phyloP scores from a whole-genome alignment of 2,329 filamentous ascomycete genomes.

The Aspergillus hortae region DNA sequence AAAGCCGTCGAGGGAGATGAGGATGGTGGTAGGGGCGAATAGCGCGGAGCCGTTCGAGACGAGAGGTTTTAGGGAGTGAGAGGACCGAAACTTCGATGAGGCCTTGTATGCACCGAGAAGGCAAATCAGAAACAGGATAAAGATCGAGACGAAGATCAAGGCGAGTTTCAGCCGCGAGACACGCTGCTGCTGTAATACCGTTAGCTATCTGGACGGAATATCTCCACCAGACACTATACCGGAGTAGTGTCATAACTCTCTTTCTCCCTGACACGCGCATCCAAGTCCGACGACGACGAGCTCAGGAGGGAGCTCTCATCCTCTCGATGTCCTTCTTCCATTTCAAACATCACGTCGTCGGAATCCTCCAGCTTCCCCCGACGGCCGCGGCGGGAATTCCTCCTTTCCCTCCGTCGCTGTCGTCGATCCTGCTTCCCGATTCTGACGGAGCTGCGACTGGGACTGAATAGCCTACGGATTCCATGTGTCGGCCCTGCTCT shows the following conservation, averaged over 20 bases:
- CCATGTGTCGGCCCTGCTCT: conserved; percentile 35
- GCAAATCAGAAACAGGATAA: conserved; percentile 53
- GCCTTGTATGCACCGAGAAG: conserved; percentile 56
- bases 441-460: conserved; percentile 46
- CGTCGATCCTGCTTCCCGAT: conserved; percentile 52
- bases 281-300: conserved; percentile 56
- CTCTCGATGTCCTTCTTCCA: conserved; percentile 71
- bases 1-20: conserved; percentile 94
- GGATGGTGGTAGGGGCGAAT: conserved; percentile 86
- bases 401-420: conserved; percentile 46
- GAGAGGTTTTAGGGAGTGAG: conserved; percentile 21
- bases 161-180: conserved; percentile 31
- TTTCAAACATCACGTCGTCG: conserved; percentile 79
- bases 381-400: conserved; percentile 42
- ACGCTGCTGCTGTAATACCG: conserved; percentile 13
- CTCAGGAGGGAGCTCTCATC: conserved; percentile 62
- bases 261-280: conserved; percentile 36
- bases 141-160: conserved; percentile 44
- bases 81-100: conserved; percentile 38
- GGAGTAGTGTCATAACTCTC: conserved; percentile 21
- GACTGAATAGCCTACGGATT: conserved; percentile 40
- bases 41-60: conserved; percentile 78
- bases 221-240: conserved; percentile 15
- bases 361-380: conserved; percentile 60
- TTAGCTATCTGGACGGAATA: neutral